Base-by-base conservation (phyloP, 2,329 filamentous ascomycete species). In the Didymosphaeria variabile region DNA sequence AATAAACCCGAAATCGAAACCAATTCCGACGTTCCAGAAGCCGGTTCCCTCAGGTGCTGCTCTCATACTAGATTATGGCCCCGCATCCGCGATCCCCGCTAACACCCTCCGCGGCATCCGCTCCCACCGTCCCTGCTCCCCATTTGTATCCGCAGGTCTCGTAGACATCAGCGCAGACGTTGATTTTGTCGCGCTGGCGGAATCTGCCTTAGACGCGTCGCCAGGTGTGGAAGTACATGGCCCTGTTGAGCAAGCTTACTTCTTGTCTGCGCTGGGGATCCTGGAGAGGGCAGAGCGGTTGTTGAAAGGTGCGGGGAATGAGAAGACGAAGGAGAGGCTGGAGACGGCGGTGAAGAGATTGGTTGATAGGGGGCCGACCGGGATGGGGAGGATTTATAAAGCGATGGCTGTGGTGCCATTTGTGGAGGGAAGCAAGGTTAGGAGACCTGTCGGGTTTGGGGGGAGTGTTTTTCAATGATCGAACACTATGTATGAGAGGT, bases 371-470 rank as follows among this genome's bases (percentile, higher is more conserved):
- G 90, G 91, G 0, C 90, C 89, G 1, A 88, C 87, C 55, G 94
- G 93, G 0, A 99, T 99, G 95, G 95, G 95, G 0, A 94, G 90
- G 80, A 82, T 97, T 23, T 99, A 99, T 78, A 97, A 98, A 81
- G 94, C 88, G 26, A 85, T 99, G 85, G 92, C 94, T 13, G 92
- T 99, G 70, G 75, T 98, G 71, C 95, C 95, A 0, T 78, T 79
- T 65, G 69, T 66, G 47, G 73, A 78, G 78, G 92, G 91, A 65
- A 86, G 84, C 38, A 90, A 91, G 1, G 85, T 82, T 62, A 87
- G 93, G 70, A 85, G 90, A 61, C 94, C 94, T 2, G 93, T 97
- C 57, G 95, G 95, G 0, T 98, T 99, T 81, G 95, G 95, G 0
- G 95, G 94, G 0, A 88, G 83, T 72, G 70, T 79, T 55, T 71